Conservation (phyloP, 352 stramenopile genomes). For the Pythium folliculosum region DNA sequence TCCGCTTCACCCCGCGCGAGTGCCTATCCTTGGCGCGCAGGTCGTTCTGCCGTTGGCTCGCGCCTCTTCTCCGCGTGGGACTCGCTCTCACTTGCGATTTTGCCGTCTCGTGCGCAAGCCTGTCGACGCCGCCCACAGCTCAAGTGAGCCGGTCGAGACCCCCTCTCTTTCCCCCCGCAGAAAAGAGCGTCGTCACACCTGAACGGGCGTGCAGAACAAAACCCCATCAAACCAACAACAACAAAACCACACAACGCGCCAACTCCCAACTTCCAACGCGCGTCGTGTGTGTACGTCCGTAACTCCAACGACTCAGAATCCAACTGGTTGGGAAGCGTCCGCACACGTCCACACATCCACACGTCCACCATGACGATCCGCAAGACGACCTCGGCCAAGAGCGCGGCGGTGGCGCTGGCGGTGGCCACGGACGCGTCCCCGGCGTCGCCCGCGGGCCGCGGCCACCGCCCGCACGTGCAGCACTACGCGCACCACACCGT, state of each 20-base stretch:
- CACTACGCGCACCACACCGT: slow-evolving; percentile 20
- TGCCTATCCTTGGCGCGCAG: not conserved
- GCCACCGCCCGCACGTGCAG: slow-evolving; percentile 11
- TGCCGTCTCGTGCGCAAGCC: slow-evolving; percentile 17
- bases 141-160: not conserved
- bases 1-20: not conserved
- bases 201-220: not conserved
- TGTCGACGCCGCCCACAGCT: not conserved
- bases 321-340: no score
- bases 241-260: not conserved
- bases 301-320: no score
- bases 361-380: slow-evolving; percentile 21
- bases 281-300: no score
- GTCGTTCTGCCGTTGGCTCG: slow-evolving; percentile 18
- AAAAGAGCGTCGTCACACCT: not conserved
- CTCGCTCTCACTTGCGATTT: slow-evolving; percentile 23
- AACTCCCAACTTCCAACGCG: not conserved
- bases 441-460: slow-evolving; percentile 1
- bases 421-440: not conserved
- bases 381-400: slow-evolving; percentile 19
- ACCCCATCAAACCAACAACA: not conserved
- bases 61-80: slow-evolving; percentile 16
- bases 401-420: not conserved
- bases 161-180: not conserved
- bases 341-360: not conserved